phyloP scores from a whole-genome alignment of 768 basidiomycete genomes.

The Cubamyces lactineus region DNA sequence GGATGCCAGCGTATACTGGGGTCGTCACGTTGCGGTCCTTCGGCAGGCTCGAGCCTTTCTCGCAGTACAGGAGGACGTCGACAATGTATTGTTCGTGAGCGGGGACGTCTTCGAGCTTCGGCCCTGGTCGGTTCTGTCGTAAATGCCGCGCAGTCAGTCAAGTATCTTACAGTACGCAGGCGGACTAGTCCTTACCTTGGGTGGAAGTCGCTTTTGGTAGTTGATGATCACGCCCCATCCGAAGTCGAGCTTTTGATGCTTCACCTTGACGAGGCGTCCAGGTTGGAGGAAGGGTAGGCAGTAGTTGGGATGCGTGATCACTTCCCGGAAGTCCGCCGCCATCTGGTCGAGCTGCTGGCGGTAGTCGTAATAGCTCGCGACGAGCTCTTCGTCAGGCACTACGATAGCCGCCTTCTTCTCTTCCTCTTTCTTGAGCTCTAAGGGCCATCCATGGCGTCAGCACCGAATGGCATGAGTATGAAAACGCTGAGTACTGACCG shows the following conservation, averaged over 20 bases:
- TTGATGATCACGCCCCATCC: slow-evolving; percentile 97
- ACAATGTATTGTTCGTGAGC: slow-evolving; percentile 92
- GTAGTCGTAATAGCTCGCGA: slow-evolving; percentile 90
- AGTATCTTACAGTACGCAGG: neutral
- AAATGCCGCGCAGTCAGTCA: neutral
- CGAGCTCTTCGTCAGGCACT: slow-evolving; percentile 83
- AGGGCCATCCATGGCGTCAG: neutral
- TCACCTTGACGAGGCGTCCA: slow-evolving; percentile 91
- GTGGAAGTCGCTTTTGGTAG: slow-evolving; percentile 83
- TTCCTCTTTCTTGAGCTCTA: slow-evolving; percentile 81
- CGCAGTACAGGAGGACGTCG: slow-evolving; percentile 87
- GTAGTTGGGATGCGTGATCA: slow-evolving; percentile 95
- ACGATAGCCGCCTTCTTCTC: slow-evolving; percentile 59
- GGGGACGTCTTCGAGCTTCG: slow-evolving; percentile 67
- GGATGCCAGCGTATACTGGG: slow-evolving; percentile 68
- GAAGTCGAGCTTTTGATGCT: slow-evolving; percentile 85
- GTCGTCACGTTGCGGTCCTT: slow-evolving; percentile 60
- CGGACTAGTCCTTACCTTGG: slow-evolving; percentile 57
- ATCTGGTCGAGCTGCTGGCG: slow-evolving; percentile 94
- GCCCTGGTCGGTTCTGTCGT: slow-evolving; percentile 64
- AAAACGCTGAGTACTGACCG: slow-evolving; percentile 51
- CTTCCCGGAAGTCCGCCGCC: slow-evolving; percentile 83
- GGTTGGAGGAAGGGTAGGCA: slow-evolving; percentile 91
- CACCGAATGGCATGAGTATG: neutral
- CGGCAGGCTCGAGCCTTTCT: slow-evolving; percentile 58